Conservation (phyloP, 176 grass and related monocot species). For the Rhynchospora pubera region DNA sequence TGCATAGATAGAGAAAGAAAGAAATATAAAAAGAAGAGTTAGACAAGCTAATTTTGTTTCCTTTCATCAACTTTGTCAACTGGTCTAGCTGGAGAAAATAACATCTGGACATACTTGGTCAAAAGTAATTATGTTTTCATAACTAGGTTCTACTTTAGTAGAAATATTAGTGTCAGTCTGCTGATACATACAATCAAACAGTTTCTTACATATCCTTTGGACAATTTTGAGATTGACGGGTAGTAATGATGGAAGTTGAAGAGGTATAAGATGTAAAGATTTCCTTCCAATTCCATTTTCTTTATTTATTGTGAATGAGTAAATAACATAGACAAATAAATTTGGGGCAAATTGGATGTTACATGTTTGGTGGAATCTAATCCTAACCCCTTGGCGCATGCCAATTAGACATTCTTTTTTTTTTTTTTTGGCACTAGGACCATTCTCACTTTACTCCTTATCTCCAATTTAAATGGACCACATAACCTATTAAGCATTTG, state of each 20-base stretch:
- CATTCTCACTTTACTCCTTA: conserved; percentile 8
- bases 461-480: conserved; percentile 10
- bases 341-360: not conserved
- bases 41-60: conserved; percentile 8
- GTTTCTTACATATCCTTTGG: conserved; percentile 17
- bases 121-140: not conserved
- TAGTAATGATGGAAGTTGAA: conserved; percentile 23
- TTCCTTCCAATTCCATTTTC: not conserved
- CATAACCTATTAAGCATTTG: not conserved
- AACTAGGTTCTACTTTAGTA: conserved; percentile 7
- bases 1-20: not conserved
- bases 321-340: not conserved
- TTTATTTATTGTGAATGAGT: conserved; percentile 13
- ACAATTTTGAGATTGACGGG: not conserved
- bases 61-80: conserved; percentile 20
- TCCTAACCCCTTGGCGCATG: not conserved
- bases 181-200: not conserved
- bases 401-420: not conserved
- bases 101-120: conserved; percentile 3
- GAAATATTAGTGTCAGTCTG: conserved; percentile 8
- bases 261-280: not conserved
- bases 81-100: not conserved
- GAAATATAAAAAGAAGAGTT: not conserved
- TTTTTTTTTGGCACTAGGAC: not conserved
- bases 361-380: conserved; percentile 5